These are phyloP conservation scores for Deinandra increscens DNA, from an alignment of 129 eudicot genomes.

Conservation along the genomic window DNA sequence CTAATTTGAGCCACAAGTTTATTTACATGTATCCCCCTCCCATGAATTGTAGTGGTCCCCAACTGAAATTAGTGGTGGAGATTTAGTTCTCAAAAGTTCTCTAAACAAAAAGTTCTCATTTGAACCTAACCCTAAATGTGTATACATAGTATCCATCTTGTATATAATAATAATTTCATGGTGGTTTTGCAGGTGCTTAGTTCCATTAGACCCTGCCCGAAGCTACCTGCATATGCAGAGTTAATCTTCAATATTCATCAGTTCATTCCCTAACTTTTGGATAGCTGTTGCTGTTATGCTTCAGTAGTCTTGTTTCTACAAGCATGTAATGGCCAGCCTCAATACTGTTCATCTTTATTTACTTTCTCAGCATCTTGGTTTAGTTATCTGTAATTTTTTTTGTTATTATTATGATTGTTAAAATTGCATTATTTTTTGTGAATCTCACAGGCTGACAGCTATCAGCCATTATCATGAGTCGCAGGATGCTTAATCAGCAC, in stretches of 20 bases:
- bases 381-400: not conserved
- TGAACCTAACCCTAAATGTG: no score
- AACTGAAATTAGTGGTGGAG: no score
- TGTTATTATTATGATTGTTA: not conserved
- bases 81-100: no score
- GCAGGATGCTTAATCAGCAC: constrained; percentile 50
- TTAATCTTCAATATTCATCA: not conserved
- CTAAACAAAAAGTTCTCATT: no score
- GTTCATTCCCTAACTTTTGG: not conserved
- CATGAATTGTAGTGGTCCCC: no score
- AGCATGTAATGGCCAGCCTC: constrained; percentile 16
- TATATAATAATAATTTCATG: not conserved
- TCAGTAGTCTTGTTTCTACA: constrained; percentile 12
- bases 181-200: constrained; percentile 26
- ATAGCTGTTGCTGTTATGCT: constrained; percentile 20
- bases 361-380: not conserved
- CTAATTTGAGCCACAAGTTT: no score
- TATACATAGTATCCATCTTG: not conserved
- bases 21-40: no score
- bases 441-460: constrained; percentile 11
- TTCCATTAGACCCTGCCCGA: constrained; percentile 2
- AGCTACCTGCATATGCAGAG: constrained; percentile 23
- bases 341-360: not conserved
- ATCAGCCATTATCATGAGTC: constrained; percentile 35
- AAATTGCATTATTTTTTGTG: not conserved